Base-by-base conservation (phyloP, 768 basidiomycete species). In the Termitomyces eurrhizus region DNA sequence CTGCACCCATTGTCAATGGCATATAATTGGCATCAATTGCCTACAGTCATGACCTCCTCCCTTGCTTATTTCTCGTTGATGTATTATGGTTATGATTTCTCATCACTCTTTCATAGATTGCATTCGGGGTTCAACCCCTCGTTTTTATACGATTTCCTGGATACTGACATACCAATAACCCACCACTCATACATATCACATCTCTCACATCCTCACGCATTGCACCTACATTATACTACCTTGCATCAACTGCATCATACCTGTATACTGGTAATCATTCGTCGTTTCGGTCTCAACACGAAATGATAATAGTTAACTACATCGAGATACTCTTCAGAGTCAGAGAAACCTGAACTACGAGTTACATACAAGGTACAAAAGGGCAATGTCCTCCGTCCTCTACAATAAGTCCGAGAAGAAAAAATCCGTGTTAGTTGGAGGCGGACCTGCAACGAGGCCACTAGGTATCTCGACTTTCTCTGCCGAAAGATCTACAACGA, bases 381-480 rank as follows among this genome's bases (percentile, higher is more conserved):
- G 11, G 41, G n/a, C 24, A 21, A 33, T 32, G 13, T 29, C 18
- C 3, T 26, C 24, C 8, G n/a, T 45, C 21, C 9, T 11, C 68
- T 71, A 81, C 67, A 75, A 66, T 57, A 80, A 68, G 46, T 93
- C 91, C 6, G 92, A 89, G 71, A 92, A 94, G 78, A 90, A 93
- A 74, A 92, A 94, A 70, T 93, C 90, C 52, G 82, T 85, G 67
- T 89, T 91, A 16, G 78, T 74, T 13, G 93, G 93, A 55, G 92
- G 90, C 41, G 87, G 84, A 13, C 92, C 91, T n/a, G 89, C 80
- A 51, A 81, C 75, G 56, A 94, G 76, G 33, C 88, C 87, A 62
- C 87, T 89, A 4, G 93, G 93, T 67, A 96, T 92, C 68, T 94
- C 91, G 16, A 94, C 89, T 75, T 84, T 87, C 72, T 95, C 93